These are phyloP conservation scores for Aspergillus ochraceoroseus DNA, from an alignment of 2,329 filamentous ascomycete genomes.

Conservation along the genomic window DNA sequence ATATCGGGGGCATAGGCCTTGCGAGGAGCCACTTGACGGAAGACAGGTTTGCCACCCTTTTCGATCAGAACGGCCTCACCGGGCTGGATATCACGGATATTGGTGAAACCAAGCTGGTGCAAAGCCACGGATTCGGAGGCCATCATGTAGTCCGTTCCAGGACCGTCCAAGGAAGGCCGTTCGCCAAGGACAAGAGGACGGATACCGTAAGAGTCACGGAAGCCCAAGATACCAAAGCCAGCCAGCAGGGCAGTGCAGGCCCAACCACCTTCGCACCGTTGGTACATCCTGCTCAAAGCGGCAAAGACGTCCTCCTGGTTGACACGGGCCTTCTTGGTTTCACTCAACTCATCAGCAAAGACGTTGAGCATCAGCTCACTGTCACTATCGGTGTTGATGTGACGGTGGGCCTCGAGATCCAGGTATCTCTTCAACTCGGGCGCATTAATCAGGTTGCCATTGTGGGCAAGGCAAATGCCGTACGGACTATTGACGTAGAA, in stretches of 20 bases:
- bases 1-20: constrained; percentile 75
- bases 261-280: constrained; percentile 67
- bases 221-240: constrained; percentile 73
- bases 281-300: constrained; percentile 66
- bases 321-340: constrained; percentile 74
- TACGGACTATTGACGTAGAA: constrained; percentile 89
- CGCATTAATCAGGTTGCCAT: constrained; percentile 83
- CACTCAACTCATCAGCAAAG: constrained; percentile 74
- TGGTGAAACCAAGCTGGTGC: constrained; percentile 70
- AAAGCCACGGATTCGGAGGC: constrained; percentile 84
- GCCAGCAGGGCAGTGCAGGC: constrained; percentile 79
- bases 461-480: constrained; percentile 75
- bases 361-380: constrained; percentile 85
- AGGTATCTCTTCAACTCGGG: constrained; percentile 65
- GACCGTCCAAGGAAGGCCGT: constrained; percentile 60
- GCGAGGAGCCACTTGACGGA: constrained; percentile 66
- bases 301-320: constrained; percentile 73
- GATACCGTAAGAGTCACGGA: constrained; percentile 75
- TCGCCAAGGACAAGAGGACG: constrained; percentile 76
- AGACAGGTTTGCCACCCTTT: constrained; percentile 69
- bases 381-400: constrained; percentile 87
- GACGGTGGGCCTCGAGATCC: constrained; percentile 72
- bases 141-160: constrained; percentile 78
- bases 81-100: constrained; percentile 72
- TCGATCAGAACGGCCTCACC: constrained; percentile 81